Base-by-base conservation (phyloP, 75 land plant genomes). In the Chamaecyparis obtusa region DNA sequence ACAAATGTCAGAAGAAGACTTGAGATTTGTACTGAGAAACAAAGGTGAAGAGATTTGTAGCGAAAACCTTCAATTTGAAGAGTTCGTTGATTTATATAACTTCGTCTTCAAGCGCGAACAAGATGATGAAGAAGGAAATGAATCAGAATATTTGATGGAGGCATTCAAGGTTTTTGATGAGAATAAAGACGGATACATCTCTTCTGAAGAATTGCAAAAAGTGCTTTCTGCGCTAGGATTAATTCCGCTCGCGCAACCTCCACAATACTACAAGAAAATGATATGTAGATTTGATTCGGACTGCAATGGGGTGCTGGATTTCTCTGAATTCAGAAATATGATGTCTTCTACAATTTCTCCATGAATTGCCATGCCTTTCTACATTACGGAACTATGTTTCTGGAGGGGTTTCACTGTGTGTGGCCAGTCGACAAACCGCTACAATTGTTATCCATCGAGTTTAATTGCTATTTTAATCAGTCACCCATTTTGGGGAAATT, bases 141-240 rank as follows among this genome's bases (percentile, higher is more conserved):
- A 67, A 24, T 83, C 84, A 5, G 89, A 88, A 10, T 86, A 87
- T 72, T 86, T 94, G 15, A 85, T 67, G 89, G 91, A 89, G 39
- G 93, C 93, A 0, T 94, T 94, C 37, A 85, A 87, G 39, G 91
- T 94, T 44, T 93, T 93, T 41, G 94, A 94, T 75, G 33, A 86
- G 85, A 88, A 94, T 54, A 88, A 88, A 5, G 94, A 93, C 75
- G 94, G 92, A 9, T 91, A 87, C 89, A 93, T 94, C 78, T 86
- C 90, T 3, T 72, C 90, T 37, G 85, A 84, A 5, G 95, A 94
- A 91, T 89, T 94, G 32, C 56, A 90, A 46, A 85, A 46, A 36
- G 94, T 92, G 17, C 84, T 94, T 46, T 9, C 71, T 0, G 87
- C 43, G 39, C 48, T 94, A 83, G 95, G 90, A 36, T 56, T 93